These are phyloP conservation scores for Auriscalpium orientale DNA, from an alignment of 768 basidiomycete species.

Conservation along the genomic window DNA sequence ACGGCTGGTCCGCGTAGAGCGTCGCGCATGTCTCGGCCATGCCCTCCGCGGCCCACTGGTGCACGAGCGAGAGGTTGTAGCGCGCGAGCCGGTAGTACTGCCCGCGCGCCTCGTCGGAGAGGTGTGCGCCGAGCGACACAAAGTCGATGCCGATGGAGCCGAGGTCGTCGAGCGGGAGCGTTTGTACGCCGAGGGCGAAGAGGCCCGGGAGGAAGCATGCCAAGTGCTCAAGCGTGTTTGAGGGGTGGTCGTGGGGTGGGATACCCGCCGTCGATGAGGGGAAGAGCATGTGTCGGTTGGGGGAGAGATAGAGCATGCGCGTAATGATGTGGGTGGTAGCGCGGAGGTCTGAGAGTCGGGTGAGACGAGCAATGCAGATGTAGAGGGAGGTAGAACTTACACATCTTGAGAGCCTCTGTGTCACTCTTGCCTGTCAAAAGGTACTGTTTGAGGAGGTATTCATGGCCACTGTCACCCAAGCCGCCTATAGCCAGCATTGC, in stretches of 20 bases:
- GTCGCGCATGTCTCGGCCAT: slow-evolving; percentile 65
- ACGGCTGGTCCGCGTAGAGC: slow-evolving; percentile 62
- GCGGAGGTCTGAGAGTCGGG: slow-evolving; percentile 40
- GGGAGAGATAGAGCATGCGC: slow-evolving; percentile 60
- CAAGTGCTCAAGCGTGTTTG: slow-evolving; percentile 61
- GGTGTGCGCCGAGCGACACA: slow-evolving; percentile 25
- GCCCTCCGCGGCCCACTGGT: slow-evolving; percentile 71
- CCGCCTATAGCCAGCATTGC: slow-evolving; percentile 49
- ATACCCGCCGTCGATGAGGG: slow-evolving; percentile 45
- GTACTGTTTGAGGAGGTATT: slow-evolving; percentile 71
- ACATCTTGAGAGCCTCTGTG: slow-evolving; percentile 53
- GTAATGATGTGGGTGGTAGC: slow-evolving; percentile 55
- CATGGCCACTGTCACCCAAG: slow-evolving; percentile 66
- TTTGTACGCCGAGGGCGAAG: slow-evolving; percentile 61
- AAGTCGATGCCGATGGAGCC: slow-evolving; percentile 40
- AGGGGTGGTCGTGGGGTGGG: slow-evolving; percentile 27
- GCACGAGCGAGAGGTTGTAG: slow-evolving; percentile 53
- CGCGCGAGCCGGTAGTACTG: slow-evolving; percentile 33
- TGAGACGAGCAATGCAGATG: background rate
- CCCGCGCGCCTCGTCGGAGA: slow-evolving; percentile 14
- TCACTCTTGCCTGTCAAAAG: slow-evolving; percentile 59
- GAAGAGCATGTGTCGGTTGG: slow-evolving; percentile 58
- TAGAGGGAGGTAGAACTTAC: slow-evolving; percentile 31
- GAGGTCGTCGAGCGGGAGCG: slow-evolving; percentile 50
- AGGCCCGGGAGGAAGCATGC: slow-evolving; percentile 75